Evolutionary conservation across 371 early-diverging fungal species (phyloP), one percentile per base, ranked within the genome.

Genomic region (Mucor plumbeus): DNA sequence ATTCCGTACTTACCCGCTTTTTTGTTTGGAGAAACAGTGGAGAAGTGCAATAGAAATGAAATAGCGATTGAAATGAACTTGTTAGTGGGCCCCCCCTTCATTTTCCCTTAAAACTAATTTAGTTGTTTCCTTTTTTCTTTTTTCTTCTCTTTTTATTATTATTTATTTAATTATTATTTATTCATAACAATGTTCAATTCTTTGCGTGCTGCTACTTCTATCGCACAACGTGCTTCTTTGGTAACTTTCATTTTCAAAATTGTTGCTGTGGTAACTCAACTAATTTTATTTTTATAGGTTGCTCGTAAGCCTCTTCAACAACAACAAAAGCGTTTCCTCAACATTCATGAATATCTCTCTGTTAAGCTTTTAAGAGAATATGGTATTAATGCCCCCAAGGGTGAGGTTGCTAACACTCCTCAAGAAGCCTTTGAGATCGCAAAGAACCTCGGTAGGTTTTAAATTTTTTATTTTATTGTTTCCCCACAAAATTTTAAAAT

Each of bases 311-410:
- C 79, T 71, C 65, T 76, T 68, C 69, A 69, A 64, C 82, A 79
- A 55, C 91, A 91, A 81, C 91, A 92, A 80, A 90, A 89, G 84
- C 93, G 97, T 72, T 88, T 88, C 87, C 92, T 99, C 62, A 95
- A 97, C 69, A 95, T 99, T 74, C 99, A 99, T 81, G 99, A 99
- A 87, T 93, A 97, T 84, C 82, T 92, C 67, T 97, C 98, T 34
- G 95, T 95, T 85, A 92, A 90, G 44, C 87, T 98, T 43, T 89
- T 99, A 70, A 79, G 91, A 68, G 85, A 94, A 76, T 97, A 96
- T 70, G 97, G 97, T 63, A 87, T 98, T 80, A 92, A 93, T 70
- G 90, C 91, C 17, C 97, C 98, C 44, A 87, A 89, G 64, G 98
- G 98, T 63, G 82, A 83, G 43, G 96, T 97, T 59, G 98, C 98